A percentile compares a stretch with the other conserved stretches of the same genome.
Conservation (phyloP, 139 green algal genomes). For the Micromonas commoda region DNA sequence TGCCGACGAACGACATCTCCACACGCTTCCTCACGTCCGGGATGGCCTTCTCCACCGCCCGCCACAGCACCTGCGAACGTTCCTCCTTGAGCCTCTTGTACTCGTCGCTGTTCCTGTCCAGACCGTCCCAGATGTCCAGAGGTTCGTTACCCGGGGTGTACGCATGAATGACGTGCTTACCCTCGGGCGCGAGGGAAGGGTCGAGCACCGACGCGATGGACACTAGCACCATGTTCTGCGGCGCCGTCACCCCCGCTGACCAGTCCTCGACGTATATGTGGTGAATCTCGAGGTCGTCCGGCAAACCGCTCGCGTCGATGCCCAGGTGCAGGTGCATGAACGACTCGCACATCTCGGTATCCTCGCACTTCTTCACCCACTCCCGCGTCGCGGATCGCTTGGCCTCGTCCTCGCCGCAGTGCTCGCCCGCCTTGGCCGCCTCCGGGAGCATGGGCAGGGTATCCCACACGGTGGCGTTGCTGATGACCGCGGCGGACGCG, state of each 20-base stretch:
- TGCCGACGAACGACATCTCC: conserved; percentile 76
- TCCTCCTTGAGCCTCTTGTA: conserved; percentile 88
- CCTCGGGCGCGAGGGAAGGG: conserved; percentile 48
- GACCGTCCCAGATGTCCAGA: conserved; percentile 75
- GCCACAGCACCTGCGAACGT: conserved; percentile 75
- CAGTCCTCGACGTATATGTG: conserved; percentile 94
- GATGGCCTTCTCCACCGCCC: conserved; percentile 69
- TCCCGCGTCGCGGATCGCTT: background rate
- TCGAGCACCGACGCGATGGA: conserved; percentile 72
- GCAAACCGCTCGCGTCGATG: conserved; percentile 40
- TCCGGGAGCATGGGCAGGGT: conserved; percentile 69
- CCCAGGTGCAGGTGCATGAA: conserved; percentile 98
- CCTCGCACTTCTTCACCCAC: conserved; percentile 8
- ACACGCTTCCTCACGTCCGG: conserved; percentile 68
- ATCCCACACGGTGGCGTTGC: conserved; percentile 76
- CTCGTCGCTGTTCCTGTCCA: conserved; percentile 64
- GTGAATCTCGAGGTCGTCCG: conserved; percentile 75
- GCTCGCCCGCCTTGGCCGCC: conserved; percentile 24
- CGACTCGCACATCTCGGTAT: conserved; percentile 60
- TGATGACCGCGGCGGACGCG: conserved; percentile 42
- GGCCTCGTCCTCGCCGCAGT: background rate
- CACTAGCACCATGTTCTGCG: conserved; percentile 89
- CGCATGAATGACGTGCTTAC: conserved; percentile 51
- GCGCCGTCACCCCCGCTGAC: conserved; percentile 64
- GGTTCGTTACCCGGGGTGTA: conserved; percentile 78